Base-by-base conservation (phyloP, 78 protist species). In the Neovahlkampfia damariscottae region DNA sequence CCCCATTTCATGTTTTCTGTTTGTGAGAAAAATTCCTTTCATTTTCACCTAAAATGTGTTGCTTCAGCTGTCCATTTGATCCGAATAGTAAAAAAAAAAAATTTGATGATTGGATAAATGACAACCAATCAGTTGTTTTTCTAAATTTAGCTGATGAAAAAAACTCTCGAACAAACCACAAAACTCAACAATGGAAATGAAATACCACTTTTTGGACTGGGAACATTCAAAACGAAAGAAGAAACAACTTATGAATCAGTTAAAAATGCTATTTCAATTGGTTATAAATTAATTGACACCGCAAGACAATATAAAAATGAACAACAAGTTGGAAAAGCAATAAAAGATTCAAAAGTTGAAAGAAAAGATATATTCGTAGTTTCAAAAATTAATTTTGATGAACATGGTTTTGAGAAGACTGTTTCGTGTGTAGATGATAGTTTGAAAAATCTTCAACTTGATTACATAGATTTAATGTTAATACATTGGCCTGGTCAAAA, bases 201-300 rank as follows among this genome's bases (percentile, higher is more conserved):
- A n/a, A 50, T 50, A 50, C 62, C 62, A n/a, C 62, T 50, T 19
- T 50, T 50, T 50, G 62, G 62, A n/a, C 62, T 50, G 34, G 62
- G 62, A n/a, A 50, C 62, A 50, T 50, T n/a, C 62, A 50, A 50
- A 50, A n/a, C n/a, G n/a, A 19, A 19, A 50, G 19, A n/a, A 19
- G 62, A 50, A 19, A 50, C 62, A 50, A 50, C 19, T 50, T 19
- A 50, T n/a, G 19, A 19, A 50, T 19, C 62, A n/a, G 19, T 50
- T 19, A 50, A 50, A 50, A 19, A 19, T n/a, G 62, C 62, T n/a
- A n/a, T 19, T 19, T 19, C 19, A 19, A 19, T 19, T n/a, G 62
- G 62, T n/a, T 50, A 50, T 19, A 19, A 19, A 19, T 19, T n/a
- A 19, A n/a, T 50, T 19, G 62, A 50, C 19, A 50, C 62, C 19